Evolutionary conservation across 2,329 filamentous ascomycete species (phyloP), one percentile per base, ranked within the genome.

Genomic region (Aureobasidium sp.): DNA sequence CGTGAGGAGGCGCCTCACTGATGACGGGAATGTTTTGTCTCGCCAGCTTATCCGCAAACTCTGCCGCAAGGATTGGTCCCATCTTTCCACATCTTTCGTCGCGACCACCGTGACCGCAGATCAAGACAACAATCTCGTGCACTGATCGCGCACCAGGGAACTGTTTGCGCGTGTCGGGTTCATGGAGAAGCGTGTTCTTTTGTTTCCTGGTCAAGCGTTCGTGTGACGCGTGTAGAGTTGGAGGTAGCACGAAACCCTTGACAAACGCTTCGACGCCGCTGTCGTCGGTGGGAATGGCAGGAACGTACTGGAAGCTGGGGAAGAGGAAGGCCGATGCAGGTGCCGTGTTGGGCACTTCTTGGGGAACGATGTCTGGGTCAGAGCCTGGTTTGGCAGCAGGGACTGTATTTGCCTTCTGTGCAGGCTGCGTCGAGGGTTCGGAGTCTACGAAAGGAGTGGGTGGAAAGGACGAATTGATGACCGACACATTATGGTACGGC

Each of bases 81-180:
- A 93, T 79, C 27, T 90, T 76, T 0, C 94, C 93, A 69, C 94
- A 99, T 57, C 94, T 82, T 68, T 80, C 78, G 71, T 99, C 94
- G 11, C 94, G 81, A 2, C 86, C 85, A 14, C 87, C 88, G 68
- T 99, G 94, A 0, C 91, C 91, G 70, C 94, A 99, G 47, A 97
- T 87, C 25, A 97, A 76, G 34, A 99, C 83, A 16, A 90, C 68
- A 5, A 91, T 79, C 64, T 91, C 87, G 16, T 82, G 70, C 9
- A 89, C 82, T 62, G 85, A 82, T 11, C 81, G 76, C 5, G 90
- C 85, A 1, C 81, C 79, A 1, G 75, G 74, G 2, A 90, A 77
- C 0, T 73, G 65, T 0, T 69, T 59, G 30, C 78, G 76, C 76
- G 76, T 61, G 63, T 76, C 69, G 69, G 83, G 68, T 76, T 85